Percentiles rank a stretch among this genome's conserved stretches.
Conservation (phyloP, 345 rosid genomes). For the Hibiscus syriacus region DNA sequence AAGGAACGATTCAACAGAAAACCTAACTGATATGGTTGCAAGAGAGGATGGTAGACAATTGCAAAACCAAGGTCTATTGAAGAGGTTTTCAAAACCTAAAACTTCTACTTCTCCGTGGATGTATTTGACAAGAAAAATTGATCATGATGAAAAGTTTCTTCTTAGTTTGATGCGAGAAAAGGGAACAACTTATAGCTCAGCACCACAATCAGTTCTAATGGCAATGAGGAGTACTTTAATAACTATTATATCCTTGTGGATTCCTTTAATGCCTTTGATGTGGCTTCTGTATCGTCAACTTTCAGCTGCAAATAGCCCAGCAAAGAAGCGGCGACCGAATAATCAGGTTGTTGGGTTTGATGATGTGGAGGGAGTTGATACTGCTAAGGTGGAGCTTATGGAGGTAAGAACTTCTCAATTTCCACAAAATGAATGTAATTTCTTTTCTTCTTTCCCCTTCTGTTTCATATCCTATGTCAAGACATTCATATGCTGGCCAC, state of each 20-base stretch:
- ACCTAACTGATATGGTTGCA: slow-evolving; percentile 19
- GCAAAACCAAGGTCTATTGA: slow-evolving; percentile 15
- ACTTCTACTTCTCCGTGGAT: slow-evolving; percentile 58
- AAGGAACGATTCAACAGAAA: slow-evolving; percentile 16
- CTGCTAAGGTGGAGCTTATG: slow-evolving; percentile 85
- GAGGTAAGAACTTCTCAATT: slow-evolving; percentile 47
- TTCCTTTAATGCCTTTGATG: slow-evolving; percentile 85
- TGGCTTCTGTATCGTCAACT: slow-evolving; percentile 96
- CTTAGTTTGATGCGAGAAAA: slow-evolving; percentile 85
- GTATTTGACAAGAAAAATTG: slow-evolving; percentile 75
- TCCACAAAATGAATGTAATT: not conserved
- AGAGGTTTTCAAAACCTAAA: slow-evolving; percentile 31
- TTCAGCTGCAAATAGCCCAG: slow-evolving; percentile 80
- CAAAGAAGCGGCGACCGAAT: slow-evolving; percentile 56
- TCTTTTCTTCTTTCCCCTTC: not conserved
- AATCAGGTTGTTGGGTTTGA: slow-evolving; percentile 61
- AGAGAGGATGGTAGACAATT: slow-evolving; percentile 12
- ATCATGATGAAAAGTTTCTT: slow-evolving; percentile 86
- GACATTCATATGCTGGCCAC: not conserved
- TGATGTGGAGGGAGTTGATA: slow-evolving; percentile 93
- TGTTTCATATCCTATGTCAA: not conserved
- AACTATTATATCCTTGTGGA: slow-evolving; percentile 75
- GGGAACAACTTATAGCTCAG: slow-evolving; percentile 75
- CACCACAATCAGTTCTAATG: slow-evolving; percentile 73
- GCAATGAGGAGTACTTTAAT: slow-evolving; percentile 59